phyloP scores from a whole-genome alignment of 2,329 filamentous ascomycete genomes.

The Diatrype stigma region DNA sequence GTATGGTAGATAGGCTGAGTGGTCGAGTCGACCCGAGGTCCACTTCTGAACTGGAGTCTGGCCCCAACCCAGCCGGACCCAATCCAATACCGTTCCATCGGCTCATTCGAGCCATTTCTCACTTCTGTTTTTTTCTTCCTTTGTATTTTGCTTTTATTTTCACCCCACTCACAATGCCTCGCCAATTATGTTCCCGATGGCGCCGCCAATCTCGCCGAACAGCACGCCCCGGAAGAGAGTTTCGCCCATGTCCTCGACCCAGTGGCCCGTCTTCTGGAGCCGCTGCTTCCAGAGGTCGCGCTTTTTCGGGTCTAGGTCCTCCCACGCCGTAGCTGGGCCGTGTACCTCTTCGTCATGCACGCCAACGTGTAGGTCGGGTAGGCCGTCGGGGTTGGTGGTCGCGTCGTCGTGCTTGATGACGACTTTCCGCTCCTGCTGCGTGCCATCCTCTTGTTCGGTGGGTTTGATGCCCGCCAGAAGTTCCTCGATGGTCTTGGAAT shows the following conservation, averaged over 20 bases:
- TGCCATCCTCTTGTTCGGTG: neutral
- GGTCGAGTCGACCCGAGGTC: too few species aligned
- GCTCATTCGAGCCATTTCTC: neutral
- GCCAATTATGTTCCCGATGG: conserved; percentile 50
- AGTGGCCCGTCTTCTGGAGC: conserved; percentile 67
- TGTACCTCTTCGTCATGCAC: conserved; percentile 45
- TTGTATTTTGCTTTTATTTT: neutral
- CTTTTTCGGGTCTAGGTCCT: conserved; percentile 62
- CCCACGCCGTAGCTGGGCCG: conserved; percentile 61
- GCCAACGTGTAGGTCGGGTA: conserved; percentile 34
- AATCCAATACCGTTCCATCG: too few species aligned
- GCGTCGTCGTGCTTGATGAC: conserved; percentile 31
- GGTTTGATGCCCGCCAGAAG: conserved; percentile 31
- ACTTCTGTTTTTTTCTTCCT: neutral
- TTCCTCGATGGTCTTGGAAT: conserved; percentile 23
- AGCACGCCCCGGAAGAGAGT: conserved; percentile 71
- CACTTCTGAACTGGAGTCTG: too few species aligned
- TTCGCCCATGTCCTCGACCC: conserved; percentile 76
- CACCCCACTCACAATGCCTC: conserved; percentile 29
- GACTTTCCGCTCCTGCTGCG: conserved; percentile 30
- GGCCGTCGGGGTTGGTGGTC: conserved; percentile 18
- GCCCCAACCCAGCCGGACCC: too few species aligned
- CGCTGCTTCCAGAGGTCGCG: conserved; percentile 65
- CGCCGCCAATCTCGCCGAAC: conserved; percentile 67
- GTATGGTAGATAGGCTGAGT: too few species aligned